Evolutionary conservation across 345 rosid species (phyloP), one percentile per base, ranked within the genome.

Genomic region (Passiflora organensis): DNA sequence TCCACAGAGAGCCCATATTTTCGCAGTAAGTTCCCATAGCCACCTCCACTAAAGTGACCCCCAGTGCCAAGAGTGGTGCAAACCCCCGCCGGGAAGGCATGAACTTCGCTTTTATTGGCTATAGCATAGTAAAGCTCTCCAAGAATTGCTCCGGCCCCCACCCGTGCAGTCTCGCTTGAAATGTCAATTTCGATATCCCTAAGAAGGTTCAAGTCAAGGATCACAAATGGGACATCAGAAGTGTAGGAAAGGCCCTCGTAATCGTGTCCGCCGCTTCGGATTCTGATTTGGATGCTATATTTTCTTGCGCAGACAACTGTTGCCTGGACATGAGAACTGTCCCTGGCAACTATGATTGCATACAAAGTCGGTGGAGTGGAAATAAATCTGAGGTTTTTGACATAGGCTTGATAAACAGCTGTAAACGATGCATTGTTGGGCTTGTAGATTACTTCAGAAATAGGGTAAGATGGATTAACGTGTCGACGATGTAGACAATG

Each of bases 241-340:
- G 25, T 18, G 15, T 25, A 51, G n/a, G 54, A 51, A 16, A 51
- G 54, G 6, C 54, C 54, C 38, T 51, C 54, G 5, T 32, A 51
- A 32, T 51, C 54, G 12, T 51, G 54, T 13, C 54, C 54, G n/a
- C 54, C 54, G 39, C 60, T 44, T 1, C 42, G 42, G 50, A 44
- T 44, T 44, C 60, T 44, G n/a, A 56, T 28, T 5, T 56, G 51
- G 25, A 56, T 20, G 41, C 50, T 51, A 8, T 43, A 15, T 13
- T 22, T 12, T 41, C 9, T 56, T 6, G 60, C 60, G 17, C 51
- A 56, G 3, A 56, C 15, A 8, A 56, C 51, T 20, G 60, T 32
- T 44, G 51, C 51, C 28, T 56, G 60, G 51, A 56, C 60, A 32
- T 56, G 51, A 17, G 60, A 44, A 20, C 28, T 51, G 13, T 56